Percentiles rank a stretch among this genome's conserved stretches.
Evolutionary conservation across 306 rosid genomes (phyloP).

Genomic region (Corylus americana): DNA sequence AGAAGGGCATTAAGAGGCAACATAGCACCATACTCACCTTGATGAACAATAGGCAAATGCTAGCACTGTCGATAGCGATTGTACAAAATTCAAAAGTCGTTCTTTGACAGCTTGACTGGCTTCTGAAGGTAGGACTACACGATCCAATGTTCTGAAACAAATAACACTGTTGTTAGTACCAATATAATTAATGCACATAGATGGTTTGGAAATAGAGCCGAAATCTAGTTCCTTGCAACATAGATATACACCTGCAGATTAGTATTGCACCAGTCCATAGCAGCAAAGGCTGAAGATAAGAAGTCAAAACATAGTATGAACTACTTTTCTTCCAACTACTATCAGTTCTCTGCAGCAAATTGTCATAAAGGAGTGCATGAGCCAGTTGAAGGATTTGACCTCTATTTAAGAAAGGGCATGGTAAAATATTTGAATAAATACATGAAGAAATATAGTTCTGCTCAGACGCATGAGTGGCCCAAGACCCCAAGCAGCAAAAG

Average conservation of each 20-base stretch:
- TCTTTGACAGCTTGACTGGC: conserved; percentile 86
- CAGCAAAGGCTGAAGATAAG: conserved; percentile 84
- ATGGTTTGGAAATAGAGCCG: background rate
- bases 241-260: conserved; percentile 67
- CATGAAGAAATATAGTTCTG: conserved; percentile 73
- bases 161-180: conserved; percentile 28
- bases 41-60: conserved; percentile 85
- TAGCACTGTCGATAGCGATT: conserved; percentile 83
- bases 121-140: conserved; percentile 70
- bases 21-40: conserved; percentile 49
- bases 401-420: conserved; percentile 17
- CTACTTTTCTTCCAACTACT: conserved; percentile 86
- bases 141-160: conserved; percentile 86
- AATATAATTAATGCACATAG: conserved; percentile 6
- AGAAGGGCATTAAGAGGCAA: background rate
- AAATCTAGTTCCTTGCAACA: conserved; percentile 20
- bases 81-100: conserved; percentile 73
- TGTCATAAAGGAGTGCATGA: conserved; percentile 26
- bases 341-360: conserved; percentile 65
- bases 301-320: conserved; percentile 52
- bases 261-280: conserved; percentile 87
- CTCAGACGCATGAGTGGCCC: conserved; percentile 75
- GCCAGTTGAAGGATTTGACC: conserved; percentile 16
- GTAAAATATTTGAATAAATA: conserved; percentile 36
- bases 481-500: conserved; percentile 88